Evolutionary conservation across 345 rosid genomes (phyloP).

Genomic region (Populus tremula): DNA sequence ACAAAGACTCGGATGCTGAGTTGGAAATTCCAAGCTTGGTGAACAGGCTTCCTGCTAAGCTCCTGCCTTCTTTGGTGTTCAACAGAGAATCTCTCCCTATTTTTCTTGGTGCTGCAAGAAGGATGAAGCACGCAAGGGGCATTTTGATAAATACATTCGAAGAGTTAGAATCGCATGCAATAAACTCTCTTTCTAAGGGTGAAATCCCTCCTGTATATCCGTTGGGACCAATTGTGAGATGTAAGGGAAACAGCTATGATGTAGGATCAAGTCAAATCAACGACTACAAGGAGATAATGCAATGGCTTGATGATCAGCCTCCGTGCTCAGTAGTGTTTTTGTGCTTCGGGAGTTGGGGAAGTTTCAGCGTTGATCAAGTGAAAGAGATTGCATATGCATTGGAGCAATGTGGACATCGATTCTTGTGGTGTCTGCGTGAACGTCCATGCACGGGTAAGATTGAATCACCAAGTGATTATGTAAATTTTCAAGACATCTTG

Average conservation of each 20-base stretch:
- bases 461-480: not conserved
- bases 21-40: not conserved
- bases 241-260: too few relatives aligned
- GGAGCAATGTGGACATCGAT: slow-evolving; percentile 7
- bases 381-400: slow-evolving; percentile 13
- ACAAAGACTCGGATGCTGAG: too few relatives aligned
- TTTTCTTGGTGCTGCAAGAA: not conserved
- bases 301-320: slow-evolving; percentile 23
- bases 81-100: not conserved
- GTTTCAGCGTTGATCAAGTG: slow-evolving; percentile 10
- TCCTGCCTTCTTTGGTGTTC: not conserved
- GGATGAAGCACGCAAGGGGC: not conserved
- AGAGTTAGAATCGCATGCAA: slow-evolving; percentile 8
- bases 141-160: slow-evolving; percentile 9
- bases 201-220: slow-evolving; percentile 2
- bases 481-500: not conserved
- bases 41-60: not conserved
- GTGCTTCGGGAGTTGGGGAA: slow-evolving; percentile 23
- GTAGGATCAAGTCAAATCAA: not conserved
- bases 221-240: not conserved
- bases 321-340: slow-evolving; percentile 15
- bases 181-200: not conserved
- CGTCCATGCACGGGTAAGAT: not conserved
- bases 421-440: slow-evolving; percentile 18
- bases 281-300: not conserved